A percentile compares a stretch with the other conserved stretches of the same genome.
phyloP scores from a whole-genome alignment of 331 rosid species.

The Cydonia oblonga region DNA sequence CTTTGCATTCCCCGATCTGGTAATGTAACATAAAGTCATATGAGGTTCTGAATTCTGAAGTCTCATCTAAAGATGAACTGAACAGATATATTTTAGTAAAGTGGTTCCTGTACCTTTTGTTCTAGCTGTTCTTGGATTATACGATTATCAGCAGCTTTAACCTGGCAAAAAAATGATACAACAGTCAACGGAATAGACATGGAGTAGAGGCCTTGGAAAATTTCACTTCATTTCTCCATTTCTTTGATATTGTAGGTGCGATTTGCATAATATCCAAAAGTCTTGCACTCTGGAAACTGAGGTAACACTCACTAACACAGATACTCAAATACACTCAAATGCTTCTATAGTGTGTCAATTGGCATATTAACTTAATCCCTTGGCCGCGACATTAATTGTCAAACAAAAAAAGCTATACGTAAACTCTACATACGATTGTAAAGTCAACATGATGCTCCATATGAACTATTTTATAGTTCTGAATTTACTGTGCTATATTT shows the following conservation, averaged over 20 bases:
- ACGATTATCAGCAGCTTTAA: conserved; percentile 88
- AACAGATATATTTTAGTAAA: neutral
- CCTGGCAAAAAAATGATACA: conserved; percentile 31
- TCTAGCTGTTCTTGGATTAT: conserved; percentile 85
- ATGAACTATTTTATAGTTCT: neutral
- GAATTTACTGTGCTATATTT: neutral
- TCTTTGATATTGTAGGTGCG: neutral
- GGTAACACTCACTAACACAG: neutral
- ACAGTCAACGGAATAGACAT: neutral
- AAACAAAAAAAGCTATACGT: neutral
- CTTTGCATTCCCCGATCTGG: conserved; percentile 72
- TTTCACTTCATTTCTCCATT: neutral
- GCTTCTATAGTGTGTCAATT: neutral
- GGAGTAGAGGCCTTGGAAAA: conserved; percentile 4
- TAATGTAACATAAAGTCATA: conserved; percentile 17
- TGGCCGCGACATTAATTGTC: neutral
- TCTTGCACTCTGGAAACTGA: neutral
- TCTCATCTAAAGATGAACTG: conserved; percentile 2
- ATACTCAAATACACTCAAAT: neutral
- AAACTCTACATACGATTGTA: neutral
- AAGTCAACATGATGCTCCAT: neutral
- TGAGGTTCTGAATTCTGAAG: neutral
- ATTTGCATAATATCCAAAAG: neutral
- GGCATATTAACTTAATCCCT: neutral
- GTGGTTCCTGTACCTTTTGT: conserved; percentile 51